A percentile compares a stretch with the other conserved stretches of the same genome.
These are phyloP conservation scores for Syzygium oleosum DNA, from an alignment of 345 rosid species.

Conservation along the genomic window DNA sequence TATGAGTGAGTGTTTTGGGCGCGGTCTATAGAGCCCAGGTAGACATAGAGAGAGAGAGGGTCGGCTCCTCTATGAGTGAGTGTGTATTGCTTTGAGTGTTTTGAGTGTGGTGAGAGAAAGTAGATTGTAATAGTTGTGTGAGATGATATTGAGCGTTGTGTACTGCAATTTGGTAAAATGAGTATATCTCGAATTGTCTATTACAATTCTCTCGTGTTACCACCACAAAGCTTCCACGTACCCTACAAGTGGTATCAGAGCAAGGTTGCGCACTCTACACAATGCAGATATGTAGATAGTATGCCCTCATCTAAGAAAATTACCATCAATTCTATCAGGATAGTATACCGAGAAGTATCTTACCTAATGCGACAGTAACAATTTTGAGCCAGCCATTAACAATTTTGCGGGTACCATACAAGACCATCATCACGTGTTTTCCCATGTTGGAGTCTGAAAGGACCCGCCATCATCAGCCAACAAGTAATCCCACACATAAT, in stretches of 20 bases:
- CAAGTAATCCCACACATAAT: rapidly evolving
- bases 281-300: too few species aligned
- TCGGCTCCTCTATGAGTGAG: too few species aligned
- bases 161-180: rapidly evolving
- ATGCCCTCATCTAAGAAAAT: too few species aligned
- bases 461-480: background rate
- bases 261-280: background rate
- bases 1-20: background rate
- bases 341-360: too few species aligned
- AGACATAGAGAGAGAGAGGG: too few species aligned
- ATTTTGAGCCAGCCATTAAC: too few species aligned
- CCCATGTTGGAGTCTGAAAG: too few species aligned
- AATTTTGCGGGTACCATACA: too few species aligned
- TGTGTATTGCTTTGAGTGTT: background rate
- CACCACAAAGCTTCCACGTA: rapidly evolving
- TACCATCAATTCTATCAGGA: too few species aligned
- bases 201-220: rapidly evolving
- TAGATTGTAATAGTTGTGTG: background rate
- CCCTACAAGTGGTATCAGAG: rapidly evolving
- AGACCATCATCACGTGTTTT: too few species aligned
- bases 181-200: rapidly evolving
- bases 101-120: background rate
- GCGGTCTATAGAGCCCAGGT: too few species aligned
- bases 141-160: background rate
- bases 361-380: too few species aligned